These are phyloP conservation scores for Vanrija sp. DNA, from an alignment of 1,284 basidiomycete genomes.

Conservation along the genomic window DNA sequence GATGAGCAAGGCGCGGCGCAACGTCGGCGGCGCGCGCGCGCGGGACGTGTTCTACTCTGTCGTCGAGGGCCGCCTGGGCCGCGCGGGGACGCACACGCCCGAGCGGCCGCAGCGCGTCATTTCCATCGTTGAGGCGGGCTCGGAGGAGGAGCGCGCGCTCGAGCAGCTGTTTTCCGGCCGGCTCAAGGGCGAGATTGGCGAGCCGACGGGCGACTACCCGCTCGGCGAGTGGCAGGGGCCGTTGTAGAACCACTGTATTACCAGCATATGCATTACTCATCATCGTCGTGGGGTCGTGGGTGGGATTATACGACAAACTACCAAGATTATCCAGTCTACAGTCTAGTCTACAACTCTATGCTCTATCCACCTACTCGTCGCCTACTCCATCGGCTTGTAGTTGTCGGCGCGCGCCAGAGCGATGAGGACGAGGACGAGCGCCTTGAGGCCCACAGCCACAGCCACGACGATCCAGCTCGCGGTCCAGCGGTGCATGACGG, in stretches of 20 bases:
- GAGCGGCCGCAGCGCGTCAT: slow-evolving; percentile 20
- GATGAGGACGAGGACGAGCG: slow-evolving; percentile 20
- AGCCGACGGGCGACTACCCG: neutral
- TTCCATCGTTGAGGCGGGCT: slow-evolving; percentile 20
- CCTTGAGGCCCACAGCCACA: slow-evolving; percentile 33
- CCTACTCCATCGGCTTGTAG: neutral
- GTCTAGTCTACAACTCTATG: no score
- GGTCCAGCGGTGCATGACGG: slow-evolving; percentile 31
- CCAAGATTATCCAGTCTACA: no score
- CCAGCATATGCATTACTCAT: neutral
- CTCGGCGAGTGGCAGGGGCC: slow-evolving; percentile 6
- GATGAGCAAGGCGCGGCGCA: slow-evolving; percentile 14
- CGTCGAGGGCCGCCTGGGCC: slow-evolving; percentile 28
- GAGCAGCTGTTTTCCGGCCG: slow-evolving; percentile 21
- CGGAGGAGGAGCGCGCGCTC: slow-evolving; percentile 22
- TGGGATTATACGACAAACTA: neutral
- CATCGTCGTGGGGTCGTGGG: no score
- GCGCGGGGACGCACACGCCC: slow-evolving; percentile 20
- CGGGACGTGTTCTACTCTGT: slow-evolving; percentile 22
- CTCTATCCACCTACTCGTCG: neutral
- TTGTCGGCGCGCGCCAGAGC: slow-evolving; percentile 2
- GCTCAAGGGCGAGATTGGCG: neutral
- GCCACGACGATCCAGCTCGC: slow-evolving; percentile 38
- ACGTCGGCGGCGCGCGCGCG: slow-evolving; percentile 11
- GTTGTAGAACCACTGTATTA: neutral